phyloP scores from a whole-genome alignment of 306 rosid species.

The Hippophae gyantsensis region DNA sequence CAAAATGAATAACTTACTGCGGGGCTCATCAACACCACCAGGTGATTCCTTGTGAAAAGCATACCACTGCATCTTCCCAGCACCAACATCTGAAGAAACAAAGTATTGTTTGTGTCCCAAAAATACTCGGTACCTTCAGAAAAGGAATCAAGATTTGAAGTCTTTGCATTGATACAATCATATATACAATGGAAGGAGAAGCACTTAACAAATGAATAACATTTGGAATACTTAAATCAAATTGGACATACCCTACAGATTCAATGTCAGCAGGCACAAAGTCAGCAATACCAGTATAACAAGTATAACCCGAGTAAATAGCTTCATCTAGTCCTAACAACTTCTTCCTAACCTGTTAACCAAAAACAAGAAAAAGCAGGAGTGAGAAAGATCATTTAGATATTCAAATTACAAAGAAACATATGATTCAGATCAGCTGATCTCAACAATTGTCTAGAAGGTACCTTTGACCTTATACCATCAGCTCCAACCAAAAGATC shows the following conservation, averaged over 20 bases:
- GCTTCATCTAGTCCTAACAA: slow-evolving; percentile 67
- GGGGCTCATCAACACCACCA: slow-evolving; percentile 62
- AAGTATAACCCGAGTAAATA: slow-evolving; percentile 79
- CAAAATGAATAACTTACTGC: slow-evolving; percentile 32
- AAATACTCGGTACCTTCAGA: slow-evolving; percentile 89
- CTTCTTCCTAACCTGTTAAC: slow-evolving; percentile 57
- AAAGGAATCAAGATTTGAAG: slow-evolving; percentile 20
- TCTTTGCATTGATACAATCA: slow-evolving; percentile 7
- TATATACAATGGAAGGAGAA: too few relatives aligned
- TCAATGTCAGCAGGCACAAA: slow-evolving; percentile 89
- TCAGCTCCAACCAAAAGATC: slow-evolving; percentile 95
- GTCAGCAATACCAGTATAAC: slow-evolving; percentile 94
- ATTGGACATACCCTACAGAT: slow-evolving; percentile 68
- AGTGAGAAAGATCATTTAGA: background rate
- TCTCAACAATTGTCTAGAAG: background rate
- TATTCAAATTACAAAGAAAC: background rate
- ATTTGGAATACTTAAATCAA: background rate
- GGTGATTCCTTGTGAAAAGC: slow-evolving; percentile 78
- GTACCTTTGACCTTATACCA: slow-evolving; percentile 96
- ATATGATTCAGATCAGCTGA: too few relatives aligned
- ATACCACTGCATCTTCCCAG: slow-evolving; percentile 99
- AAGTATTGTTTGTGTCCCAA: slow-evolving; percentile 98
- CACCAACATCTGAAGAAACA: slow-evolving; percentile 94
- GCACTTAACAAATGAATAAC: too few relatives aligned
- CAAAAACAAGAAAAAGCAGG: background rate